Evolutionary conservation across 192 early-diverging fungal genomes (phyloP).

Genomic region (Geranomyces michiganensis): DNA sequence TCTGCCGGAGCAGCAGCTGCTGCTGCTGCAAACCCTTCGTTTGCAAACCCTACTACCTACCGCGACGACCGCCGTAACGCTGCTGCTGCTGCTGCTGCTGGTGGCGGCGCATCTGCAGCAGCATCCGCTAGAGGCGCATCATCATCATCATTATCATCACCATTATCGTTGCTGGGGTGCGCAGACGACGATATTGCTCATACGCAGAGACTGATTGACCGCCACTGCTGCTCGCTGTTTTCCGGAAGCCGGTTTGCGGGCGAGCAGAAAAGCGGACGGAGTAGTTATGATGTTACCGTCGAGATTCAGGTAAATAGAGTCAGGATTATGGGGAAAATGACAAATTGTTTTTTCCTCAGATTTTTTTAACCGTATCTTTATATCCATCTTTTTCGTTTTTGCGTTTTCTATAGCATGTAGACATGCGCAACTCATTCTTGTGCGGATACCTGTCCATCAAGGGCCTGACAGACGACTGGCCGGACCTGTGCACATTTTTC

Average conservation of each 20-base stretch:
- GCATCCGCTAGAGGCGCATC: too few species aligned
- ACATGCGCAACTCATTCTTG: conserved; percentile 69
- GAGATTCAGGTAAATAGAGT: conserved; percentile 64
- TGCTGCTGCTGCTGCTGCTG: too few species aligned
- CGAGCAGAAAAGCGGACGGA: conserved; percentile 62
- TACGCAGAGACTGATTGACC: conserved; percentile 19
- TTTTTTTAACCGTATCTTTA: neutral
- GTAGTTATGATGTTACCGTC: conserved; percentile 69
- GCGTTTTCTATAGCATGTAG: conserved; percentile 51
- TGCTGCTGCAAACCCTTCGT: too few species aligned
- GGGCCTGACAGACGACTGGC: conserved; percentile 78
- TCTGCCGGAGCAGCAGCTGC: too few species aligned
- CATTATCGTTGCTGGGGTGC: too few species aligned
- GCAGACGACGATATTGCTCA: too few species aligned
- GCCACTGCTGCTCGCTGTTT: conserved; percentile 50
- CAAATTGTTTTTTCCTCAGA: neutral
- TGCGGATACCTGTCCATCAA: conserved; percentile 85
- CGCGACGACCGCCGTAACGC: too few species aligned
- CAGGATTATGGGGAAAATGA: neutral
- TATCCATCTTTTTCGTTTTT: neutral
- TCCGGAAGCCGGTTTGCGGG: conserved; percentile 69
- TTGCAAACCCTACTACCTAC: too few species aligned
- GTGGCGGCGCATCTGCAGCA: too few species aligned
- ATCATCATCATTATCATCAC: too few species aligned
- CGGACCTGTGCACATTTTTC: conserved; percentile 83